Evolutionary conservation across 371 early-diverging fungal species (phyloP), one percentile per base, ranked within the genome.

Genomic region (Circinella umbellata): DNA sequence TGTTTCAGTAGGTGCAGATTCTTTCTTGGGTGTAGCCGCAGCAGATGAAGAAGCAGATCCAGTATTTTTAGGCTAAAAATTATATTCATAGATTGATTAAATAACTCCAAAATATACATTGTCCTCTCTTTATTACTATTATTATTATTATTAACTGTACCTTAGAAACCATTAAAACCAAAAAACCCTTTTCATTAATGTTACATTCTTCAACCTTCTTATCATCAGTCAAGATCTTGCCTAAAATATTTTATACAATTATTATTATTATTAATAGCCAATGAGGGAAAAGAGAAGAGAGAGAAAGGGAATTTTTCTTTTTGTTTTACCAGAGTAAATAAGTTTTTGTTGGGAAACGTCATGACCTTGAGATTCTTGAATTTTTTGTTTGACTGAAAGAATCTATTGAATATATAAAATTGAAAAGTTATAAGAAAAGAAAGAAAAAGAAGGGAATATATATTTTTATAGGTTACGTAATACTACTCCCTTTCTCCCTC

Each of bases 101-200:
- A n/a, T n/a, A n/a, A n/a, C n/a, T n/a, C n/a, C n/a, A n/a, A n/a
- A n/a, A n/a, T 53, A 53, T 6, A 13, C 6, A 42, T 8, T 18
- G 3, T 62, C 35, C 20, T 62, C 10, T 62, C 46, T 62, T 27
- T n/a, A 18, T n/a, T n/a, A n/a, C n/a, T n/a, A n/a, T n/a, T n/a
- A n/a, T n/a, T n/a, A n/a, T n/a, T n/a, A n/a, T 46, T 5, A 9
- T 62, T 10, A 49, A 11, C 13, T 20, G 11, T 82, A 93, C 93
- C 93, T 97, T 98, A 68, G 91, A 87, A 15, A 94, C 91, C 98
- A 98, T 97, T 5, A 96, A 84, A 53, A 98, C 97, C 73, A 98
- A 76, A 77, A 98, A 97, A 73, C 95, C 96, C 76, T 90, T 93
- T 74, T 98, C 98, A 20, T 74, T 84, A 69, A 97, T 92, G n/a